Evolutionary conservation across 257 asterid species (phyloP).

Genomic region (Petunia secreta): DNA sequence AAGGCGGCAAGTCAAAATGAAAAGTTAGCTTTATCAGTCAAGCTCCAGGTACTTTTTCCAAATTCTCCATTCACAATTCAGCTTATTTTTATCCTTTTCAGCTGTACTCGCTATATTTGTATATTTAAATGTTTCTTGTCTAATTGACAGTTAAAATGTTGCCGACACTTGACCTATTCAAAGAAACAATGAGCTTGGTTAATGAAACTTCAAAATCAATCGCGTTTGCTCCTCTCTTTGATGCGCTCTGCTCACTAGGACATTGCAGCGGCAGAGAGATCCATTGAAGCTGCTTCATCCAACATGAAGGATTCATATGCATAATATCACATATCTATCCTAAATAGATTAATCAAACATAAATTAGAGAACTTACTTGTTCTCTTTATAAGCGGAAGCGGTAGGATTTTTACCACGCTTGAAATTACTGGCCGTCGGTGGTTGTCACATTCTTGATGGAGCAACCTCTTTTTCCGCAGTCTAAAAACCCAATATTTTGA

Average conservation of each 20-base stretch:
- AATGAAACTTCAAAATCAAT: conserved; percentile 74
- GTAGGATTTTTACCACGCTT: too few species aligned
- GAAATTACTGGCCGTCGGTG: too few species aligned
- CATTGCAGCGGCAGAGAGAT: conserved; percentile 82
- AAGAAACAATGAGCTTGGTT: conserved; percentile 63
- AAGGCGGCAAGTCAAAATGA: conserved; percentile 60
- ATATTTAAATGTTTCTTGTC: background rate
- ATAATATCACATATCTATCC: too few species aligned
- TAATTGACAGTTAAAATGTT: conserved; percentile 49
- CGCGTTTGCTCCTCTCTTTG: conserved; percentile 76
- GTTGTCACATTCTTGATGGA: too few species aligned
- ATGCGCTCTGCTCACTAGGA: conserved; percentile 95
- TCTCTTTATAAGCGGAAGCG: too few species aligned
- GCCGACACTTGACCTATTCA: conserved; percentile 75
- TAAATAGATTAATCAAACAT: too few species aligned
- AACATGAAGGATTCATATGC: conserved; percentile 28
- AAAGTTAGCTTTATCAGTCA: conserved; percentile 70
- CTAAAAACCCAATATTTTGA: too few species aligned
- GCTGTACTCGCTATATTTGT: too few species aligned
- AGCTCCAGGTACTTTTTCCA: conserved; percentile 43
- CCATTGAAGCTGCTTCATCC: conserved; percentile 82
- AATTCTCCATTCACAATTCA: background rate
- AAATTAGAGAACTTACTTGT: too few species aligned
- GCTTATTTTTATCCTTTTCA: background rate
- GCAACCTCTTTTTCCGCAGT: too few species aligned